Percentiles rank a stretch among this genome's conserved stretches.
Conservation (phyloP, 345 rosid species). For the Citrus glauca region DNA sequence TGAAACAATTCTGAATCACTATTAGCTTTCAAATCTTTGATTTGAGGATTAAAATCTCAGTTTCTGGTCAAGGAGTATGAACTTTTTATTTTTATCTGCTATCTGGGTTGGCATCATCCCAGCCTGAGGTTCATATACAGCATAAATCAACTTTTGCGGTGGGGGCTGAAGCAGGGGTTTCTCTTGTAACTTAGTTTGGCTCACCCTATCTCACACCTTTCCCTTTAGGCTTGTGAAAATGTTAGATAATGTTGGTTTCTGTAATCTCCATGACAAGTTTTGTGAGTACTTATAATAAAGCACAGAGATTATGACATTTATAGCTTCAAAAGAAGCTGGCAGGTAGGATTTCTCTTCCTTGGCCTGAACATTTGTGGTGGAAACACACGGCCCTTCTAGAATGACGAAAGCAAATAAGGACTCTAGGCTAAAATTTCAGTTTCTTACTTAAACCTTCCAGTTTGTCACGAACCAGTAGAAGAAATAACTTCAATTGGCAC, state of each 20-base stretch:
- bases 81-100: background rate
- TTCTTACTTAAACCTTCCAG: background rate
- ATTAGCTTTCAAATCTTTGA: background rate
- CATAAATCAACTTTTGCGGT: background rate
- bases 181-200: background rate
- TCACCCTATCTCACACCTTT: background rate
- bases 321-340: no score
- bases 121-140: background rate
- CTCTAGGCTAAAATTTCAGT: background rate
- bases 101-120: background rate
- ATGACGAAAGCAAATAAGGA: background rate
- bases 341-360: no score
- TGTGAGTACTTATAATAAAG: background rate
- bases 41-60: background rate
- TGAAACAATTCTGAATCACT: background rate
- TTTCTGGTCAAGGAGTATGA: background rate
- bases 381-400: background rate
- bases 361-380: no score
- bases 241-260: background rate
- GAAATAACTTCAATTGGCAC: background rate
- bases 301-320: background rate
- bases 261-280: background rate
- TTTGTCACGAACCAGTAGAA: background rate
- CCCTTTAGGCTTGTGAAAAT: background rate
- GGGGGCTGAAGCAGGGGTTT: background rate